Evolutionary conservation across 495 filamentous ascomycete species (phyloP).

Genomic region (Xylaria grammica): DNA sequence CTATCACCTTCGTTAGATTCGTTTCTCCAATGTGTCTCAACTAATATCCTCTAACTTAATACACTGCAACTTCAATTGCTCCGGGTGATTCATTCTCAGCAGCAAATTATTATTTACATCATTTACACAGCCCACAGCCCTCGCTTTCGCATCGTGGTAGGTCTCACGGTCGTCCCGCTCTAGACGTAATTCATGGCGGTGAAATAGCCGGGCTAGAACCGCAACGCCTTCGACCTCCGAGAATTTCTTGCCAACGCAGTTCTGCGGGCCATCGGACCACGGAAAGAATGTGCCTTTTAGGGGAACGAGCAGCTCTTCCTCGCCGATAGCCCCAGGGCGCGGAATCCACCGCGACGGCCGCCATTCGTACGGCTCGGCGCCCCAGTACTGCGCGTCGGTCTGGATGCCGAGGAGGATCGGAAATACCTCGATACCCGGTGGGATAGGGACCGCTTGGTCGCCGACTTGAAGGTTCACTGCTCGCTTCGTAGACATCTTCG

Average conservation of each 20-base stretch:
- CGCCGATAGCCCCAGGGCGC: slow-evolving; percentile 9
- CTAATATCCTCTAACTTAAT: too few relatives aligned
- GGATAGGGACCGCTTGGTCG: slow-evolving; percentile 34
- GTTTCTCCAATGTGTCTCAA: too few relatives aligned
- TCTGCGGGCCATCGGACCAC: slow-evolving; percentile 32
- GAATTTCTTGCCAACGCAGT: slow-evolving; percentile 36
- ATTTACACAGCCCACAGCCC: slow-evolving; percentile 39
- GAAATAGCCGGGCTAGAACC: slow-evolving; percentile 29
- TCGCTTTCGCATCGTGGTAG: slow-evolving; percentile 34
- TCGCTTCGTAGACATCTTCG: slow-evolving; percentile 39
- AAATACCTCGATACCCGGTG: slow-evolving; percentile 40
- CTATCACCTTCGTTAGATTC: too few relatives aligned
- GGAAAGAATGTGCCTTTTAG: slow-evolving; percentile 34
- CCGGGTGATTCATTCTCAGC: slow-evolving; percentile 43
- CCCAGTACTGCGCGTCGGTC: slow-evolving; percentile 51
- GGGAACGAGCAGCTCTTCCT: slow-evolving; percentile 38
- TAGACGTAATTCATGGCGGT: slow-evolving; percentile 26
- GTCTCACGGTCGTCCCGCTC: neutral
- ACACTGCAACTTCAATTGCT: slow-evolving; percentile 27
- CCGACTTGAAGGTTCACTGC: slow-evolving; percentile 31
- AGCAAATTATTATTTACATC: slow-evolving; percentile 39
- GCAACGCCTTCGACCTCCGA: slow-evolving; percentile 36
- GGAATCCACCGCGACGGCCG: slow-evolving; percentile 23
- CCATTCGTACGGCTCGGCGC: slow-evolving; percentile 33
- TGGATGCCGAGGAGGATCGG: slow-evolving; percentile 45